Base-by-base conservation (phyloP, 352 stramenopile species). In the Saprolegnia parasitica region DNA sequence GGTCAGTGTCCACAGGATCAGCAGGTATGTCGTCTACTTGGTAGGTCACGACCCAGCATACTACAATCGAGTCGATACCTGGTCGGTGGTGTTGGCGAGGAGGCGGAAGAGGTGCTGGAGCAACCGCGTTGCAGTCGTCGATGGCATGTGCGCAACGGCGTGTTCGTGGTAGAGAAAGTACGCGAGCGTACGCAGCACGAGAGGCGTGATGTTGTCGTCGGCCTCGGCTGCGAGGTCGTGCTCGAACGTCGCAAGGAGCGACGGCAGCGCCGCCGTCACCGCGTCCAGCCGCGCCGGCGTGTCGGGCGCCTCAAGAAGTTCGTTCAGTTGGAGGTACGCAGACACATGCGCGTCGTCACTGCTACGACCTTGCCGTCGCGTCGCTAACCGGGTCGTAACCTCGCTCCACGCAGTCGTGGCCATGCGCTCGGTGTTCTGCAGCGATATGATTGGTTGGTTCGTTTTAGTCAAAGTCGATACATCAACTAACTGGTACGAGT, bases 151-250 rank as follows among this genome's bases (percentile, higher is more conserved):
- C 18, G 49, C 42, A 32, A 62, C 54, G 8, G 52, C 8, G 49
- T 70, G 49, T 24, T 70, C 63, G 54, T 70, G 63, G 63, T 70
- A 70, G 16, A 70, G 45, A 50, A 70, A 70, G 26, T 70, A 70
- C 26, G 63, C 52, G 9, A 70, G 15, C 13, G 63, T 50, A 39
- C 63, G 63, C 18, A 70, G n/a, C 20, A 42, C 61, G 13, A 70
- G 15, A 13, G 63, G 63, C 46, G 54, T 56, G 13, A 46, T 18
- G 20, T 39, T 6, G 4, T 56, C 0, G 45, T 58, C 45, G 18
- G 61, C 10, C 24, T 70, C 45, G n/a, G 9, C 52, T 8, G 32
- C 23, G 21, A 60, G 45, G 46, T 70, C 63, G 10, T n/a, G 18
- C 4, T 61, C 39, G 29, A 60, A 61, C 45, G 29, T 50, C 9